phyloP scores from a whole-genome alignment of 2,329 filamentous ascomycete species.

The Alternaria sp. region DNA sequence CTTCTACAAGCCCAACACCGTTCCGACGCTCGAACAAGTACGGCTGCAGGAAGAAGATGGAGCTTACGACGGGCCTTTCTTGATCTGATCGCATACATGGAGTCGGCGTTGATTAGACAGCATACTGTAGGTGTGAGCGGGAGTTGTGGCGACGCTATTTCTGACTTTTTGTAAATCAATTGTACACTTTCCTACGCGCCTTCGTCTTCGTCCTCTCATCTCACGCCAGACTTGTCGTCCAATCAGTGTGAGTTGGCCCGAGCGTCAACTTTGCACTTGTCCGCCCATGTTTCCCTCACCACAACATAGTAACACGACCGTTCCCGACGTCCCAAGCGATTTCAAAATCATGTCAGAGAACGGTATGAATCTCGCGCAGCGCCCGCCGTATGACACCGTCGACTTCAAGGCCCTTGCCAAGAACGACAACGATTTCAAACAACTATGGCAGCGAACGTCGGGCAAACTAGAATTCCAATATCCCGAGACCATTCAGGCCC shows the following conservation, averaged over 20 bases:
- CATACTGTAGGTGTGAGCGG: conserved; percentile 19
- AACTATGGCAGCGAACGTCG: conserved; percentile 56
- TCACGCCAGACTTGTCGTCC: conserved; percentile 18
- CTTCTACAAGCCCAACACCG: conserved; percentile 68
- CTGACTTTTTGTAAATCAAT: conserved; percentile 28
- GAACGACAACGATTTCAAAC: conserved; percentile 67
- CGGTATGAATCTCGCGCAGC: conserved; percentile 39
- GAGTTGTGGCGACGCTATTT: conserved; percentile 22
- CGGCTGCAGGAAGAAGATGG: conserved; percentile 52
- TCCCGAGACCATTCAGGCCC: conserved; percentile 73
- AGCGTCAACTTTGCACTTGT: conserved; percentile 18
- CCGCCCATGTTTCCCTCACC: conserved; percentile 5
- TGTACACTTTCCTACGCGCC: conserved; percentile 21
- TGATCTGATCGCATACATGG: conserved; percentile 37
- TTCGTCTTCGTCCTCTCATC: conserved; percentile 3
- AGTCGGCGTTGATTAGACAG: conserved; percentile 24
- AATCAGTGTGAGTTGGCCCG: conserved; percentile 35
- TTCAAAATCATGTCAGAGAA: not conserved
- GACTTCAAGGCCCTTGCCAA: conserved; percentile 70
- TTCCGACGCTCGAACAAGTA: conserved; percentile 56
- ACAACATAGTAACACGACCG: conserved; percentile 1
- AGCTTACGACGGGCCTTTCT: conserved; percentile 59
- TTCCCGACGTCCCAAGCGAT: not conserved
- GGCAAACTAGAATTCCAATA: conserved; percentile 81
- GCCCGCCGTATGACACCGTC: conserved; percentile 62